Evolutionary conservation across 2,329 filamentous ascomycete species (phyloP), one percentile per base, ranked within the genome.

Genomic region (Fusarium hainanense): DNA sequence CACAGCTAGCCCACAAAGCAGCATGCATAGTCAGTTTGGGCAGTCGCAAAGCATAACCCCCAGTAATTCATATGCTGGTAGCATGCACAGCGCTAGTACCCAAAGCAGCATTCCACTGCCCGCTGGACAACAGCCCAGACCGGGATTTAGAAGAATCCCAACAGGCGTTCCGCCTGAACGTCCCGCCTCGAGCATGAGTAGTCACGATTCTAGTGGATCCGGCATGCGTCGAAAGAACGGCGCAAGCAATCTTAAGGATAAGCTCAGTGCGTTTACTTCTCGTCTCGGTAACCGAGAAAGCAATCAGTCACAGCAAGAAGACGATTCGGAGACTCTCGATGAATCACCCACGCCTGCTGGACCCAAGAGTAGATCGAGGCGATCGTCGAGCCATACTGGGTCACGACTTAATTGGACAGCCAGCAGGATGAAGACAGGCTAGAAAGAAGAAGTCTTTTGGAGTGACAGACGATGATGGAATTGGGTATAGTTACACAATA

Each of bases 201-300:
- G 65, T 50, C 43, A 74, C 27, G 69, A 76, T 30, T 51, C 66
- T 7, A 65, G 51, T 7, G 54, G 66, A 28, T 68, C 68, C n/a
- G 47, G 70, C 3, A 74, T 77, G 25, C 72, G 76, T 21, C 71
- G 77, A 34, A 77, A 77, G 58, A 74, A 56, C 32, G 76, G 76
- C 23, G 73, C 73, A 20, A 72, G 71, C 28, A 78, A 77, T 7
- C 63, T 82, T 16, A 76, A 79, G 52, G 79, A 81, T 49, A 80
- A 77, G 63, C 71, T 82, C 18, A 78, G 72, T 44, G 78, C 79
- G 18, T 70, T 82, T 28, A 78, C 79, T 3, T 75, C 76, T 27
- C 73, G 74, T 21, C 75, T 75, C 47, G 54, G 69, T n/a, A 69
- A 74, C 21, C 61, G 74, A 27, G 73, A 75, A 51, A 61, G 44